Base-by-base conservation (phyloP, 805 yeast genomes). In the Grigorovia humatica region DNA sequence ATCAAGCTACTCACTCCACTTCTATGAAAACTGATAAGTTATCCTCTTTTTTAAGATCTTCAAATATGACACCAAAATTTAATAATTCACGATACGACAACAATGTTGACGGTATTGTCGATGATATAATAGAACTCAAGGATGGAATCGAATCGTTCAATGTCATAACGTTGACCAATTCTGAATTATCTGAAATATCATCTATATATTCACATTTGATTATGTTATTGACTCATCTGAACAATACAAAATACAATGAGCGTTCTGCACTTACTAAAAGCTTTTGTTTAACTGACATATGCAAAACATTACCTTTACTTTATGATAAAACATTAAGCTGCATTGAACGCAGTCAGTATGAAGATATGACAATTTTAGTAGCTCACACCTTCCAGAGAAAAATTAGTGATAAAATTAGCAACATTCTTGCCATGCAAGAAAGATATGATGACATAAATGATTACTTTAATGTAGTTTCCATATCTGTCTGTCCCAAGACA, bases 401-500 rank as follows among this genome's bases (percentile, higher is more conserved):
- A 12, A 40, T 52, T 2, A 18, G 29, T 18, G 18, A 9, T 11
- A 54, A 55, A 29, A 43, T 51, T 17, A 15, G 38, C 1, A 51
- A 43, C 20, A 30, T 50, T n/a, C 41, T 52, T 15, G 35, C 50
- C 9, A 43, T 49, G 17, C 58, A 57, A 43, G 42, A 49, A 20
- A 29, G 47, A 18, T 43, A 59, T 23, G 18, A 44, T 11, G 40
- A 44, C 40, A 46, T 30, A 51, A 29, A 45, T 40, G 2, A 40
- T 48, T 19, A 46, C 9, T 63, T 62, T 30, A 59, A 63, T 51
- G 58, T 83, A 0, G 67, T 87, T 0, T 72, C 83, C 0, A 65
- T 89, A 23, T 90, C 83, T 58, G 60, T 79, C 9, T 81, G 88
- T 55, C 68, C 77, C 0, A 58, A 71, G 9, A 75, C 82, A 9